phyloP scores from a whole-genome alignment of 2,329 filamentous ascomycete species.

The Didymellaceae sp. region DNA sequence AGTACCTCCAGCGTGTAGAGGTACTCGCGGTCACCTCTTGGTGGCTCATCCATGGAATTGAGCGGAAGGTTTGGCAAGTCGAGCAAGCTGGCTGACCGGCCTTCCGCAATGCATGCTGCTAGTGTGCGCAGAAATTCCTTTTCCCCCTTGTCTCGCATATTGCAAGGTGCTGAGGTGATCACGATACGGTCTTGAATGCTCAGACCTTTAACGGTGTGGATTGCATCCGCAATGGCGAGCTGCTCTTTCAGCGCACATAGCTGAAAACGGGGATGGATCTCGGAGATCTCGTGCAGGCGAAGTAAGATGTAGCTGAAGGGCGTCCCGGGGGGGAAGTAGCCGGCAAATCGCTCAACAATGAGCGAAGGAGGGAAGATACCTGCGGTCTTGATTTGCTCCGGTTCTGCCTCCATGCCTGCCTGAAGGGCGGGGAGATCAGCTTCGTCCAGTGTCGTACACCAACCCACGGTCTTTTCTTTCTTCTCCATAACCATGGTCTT shows the following conservation, averaged over 20 bases:
- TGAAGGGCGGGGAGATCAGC: constrained; percentile 70
- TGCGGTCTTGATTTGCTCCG: constrained; percentile 71
- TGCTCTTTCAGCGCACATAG: constrained; percentile 70
- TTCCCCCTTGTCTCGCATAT: constrained; percentile 57
- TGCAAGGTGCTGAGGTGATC: constrained; percentile 74
- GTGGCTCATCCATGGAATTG: constrained; percentile 69
- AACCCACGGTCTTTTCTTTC: constrained; percentile 60
- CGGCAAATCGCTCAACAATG: constrained; percentile 76
- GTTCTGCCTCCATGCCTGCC: constrained; percentile 67
- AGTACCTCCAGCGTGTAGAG: constrained; percentile 75
- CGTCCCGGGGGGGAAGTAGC: constrained; percentile 80
- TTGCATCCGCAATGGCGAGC: constrained; percentile 72
- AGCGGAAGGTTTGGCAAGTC: constrained; percentile 75
- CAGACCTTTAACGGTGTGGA: constrained; percentile 73
- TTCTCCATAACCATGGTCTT: constrained; percentile 7
- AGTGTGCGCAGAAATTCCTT: constrained; percentile 65
- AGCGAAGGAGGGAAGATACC: constrained; percentile 75
- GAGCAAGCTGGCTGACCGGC: constrained; percentile 71
- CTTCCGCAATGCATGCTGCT: constrained; percentile 72
- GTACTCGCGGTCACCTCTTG: constrained; percentile 59
- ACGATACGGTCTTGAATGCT: constrained; percentile 76
- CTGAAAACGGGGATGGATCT: constrained; percentile 70
- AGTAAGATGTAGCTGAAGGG: constrained; percentile 84
- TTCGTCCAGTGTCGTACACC: constrained; percentile 78
- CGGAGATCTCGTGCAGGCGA: constrained; percentile 73